Conservation (phyloP, 306 rosid genomes). For the Adenanthera pavonina region DNA sequence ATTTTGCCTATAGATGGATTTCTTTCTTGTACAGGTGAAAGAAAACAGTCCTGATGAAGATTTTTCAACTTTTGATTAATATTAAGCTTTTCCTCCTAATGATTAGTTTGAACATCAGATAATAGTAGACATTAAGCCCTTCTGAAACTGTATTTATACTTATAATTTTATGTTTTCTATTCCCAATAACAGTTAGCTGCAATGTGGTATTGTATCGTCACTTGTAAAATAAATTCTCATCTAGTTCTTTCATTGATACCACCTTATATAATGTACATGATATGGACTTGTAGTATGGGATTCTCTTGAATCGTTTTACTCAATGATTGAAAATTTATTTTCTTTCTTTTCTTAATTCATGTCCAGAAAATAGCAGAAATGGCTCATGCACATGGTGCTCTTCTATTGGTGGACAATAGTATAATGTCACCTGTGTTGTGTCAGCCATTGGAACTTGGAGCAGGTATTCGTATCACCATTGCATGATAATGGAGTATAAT, state of each 20-base stretch:
- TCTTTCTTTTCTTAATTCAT: slow-evolving; percentile 22
- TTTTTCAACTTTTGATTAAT: no score
- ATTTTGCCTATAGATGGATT: background rate
- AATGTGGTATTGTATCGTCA: background rate
- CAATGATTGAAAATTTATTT: slow-evolving; percentile 2
- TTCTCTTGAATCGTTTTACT: slow-evolving; percentile 11
- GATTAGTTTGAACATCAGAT: background rate
- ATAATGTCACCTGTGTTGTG: slow-evolving; percentile 96
- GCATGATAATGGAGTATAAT: slow-evolving; percentile 20
- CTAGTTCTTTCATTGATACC: background rate
- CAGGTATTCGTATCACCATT: slow-evolving; percentile 62
- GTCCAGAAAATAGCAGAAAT: slow-evolving; percentile 79
- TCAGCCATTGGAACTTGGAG: slow-evolving; percentile 88
- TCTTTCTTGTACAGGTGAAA: background rate
- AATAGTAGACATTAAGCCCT: background rate
- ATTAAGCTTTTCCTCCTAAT: background rate
- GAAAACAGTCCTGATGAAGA: background rate
- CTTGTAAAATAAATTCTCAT: background rate
- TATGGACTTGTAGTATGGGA: background rate
- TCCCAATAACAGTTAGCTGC: slow-evolving; percentile 19
- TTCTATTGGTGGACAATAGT: slow-evolving; percentile 87
- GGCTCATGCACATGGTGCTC: slow-evolving; percentile 82
- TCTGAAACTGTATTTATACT: background rate
- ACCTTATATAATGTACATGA: background rate
- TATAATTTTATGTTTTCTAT: slow-evolving; percentile 2